Evolutionary conservation across 805 yeast genomes (phyloP).

Genomic region (Maudiozyma barnettii): DNA sequence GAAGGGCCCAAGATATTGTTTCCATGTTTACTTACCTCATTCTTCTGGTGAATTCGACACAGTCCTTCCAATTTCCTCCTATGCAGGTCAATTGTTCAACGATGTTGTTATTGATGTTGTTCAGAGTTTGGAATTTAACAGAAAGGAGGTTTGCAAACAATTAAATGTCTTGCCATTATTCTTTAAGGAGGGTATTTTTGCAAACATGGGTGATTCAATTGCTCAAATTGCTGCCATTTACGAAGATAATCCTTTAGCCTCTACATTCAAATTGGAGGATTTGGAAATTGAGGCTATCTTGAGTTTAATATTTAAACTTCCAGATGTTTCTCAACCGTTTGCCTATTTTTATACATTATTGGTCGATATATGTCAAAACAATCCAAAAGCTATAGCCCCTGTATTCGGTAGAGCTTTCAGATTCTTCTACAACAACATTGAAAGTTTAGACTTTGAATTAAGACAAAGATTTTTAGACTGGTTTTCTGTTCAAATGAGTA

Average conservation of each 20-base stretch:
- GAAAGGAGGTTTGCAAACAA: slow-evolving; percentile 78
- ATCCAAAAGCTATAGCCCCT: slow-evolving; percentile 81
- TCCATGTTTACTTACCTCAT: slow-evolving; percentile 50
- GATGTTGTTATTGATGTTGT: slow-evolving; percentile 71
- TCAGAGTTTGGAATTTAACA: slow-evolving; percentile 77
- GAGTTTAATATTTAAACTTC: slow-evolving; percentile 67
- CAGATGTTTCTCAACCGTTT: slow-evolving; percentile 51
- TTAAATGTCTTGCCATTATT: slow-evolving; percentile 63
- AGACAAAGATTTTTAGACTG: slow-evolving; percentile 70
- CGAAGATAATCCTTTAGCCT: slow-evolving; percentile 32
- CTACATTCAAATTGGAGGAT: slow-evolving; percentile 90
- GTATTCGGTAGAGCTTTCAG: slow-evolving; percentile 89
- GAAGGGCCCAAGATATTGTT: slow-evolving; percentile 50
- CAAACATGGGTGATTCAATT: slow-evolving; percentile 66
- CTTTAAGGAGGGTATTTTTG: slow-evolving; percentile 56
- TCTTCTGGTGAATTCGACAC: slow-evolving; percentile 52
- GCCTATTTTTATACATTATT: slow-evolving; percentile 79
- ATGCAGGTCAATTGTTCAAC: slow-evolving; percentile 53
- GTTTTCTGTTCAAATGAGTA: slow-evolving; percentile 88
- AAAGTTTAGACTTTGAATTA: slow-evolving; percentile 64
- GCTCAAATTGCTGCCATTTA: slow-evolving; percentile 49
- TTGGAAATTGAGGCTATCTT: slow-evolving; percentile 75
- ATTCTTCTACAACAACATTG: slow-evolving; percentile 61
- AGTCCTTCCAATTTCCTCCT: slow-evolving; percentile 43
- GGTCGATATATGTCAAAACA: slow-evolving; percentile 77